Base-by-base conservation (phyloP, 768 basidiomycete species). In the Xerocomellus intermedius region DNA sequence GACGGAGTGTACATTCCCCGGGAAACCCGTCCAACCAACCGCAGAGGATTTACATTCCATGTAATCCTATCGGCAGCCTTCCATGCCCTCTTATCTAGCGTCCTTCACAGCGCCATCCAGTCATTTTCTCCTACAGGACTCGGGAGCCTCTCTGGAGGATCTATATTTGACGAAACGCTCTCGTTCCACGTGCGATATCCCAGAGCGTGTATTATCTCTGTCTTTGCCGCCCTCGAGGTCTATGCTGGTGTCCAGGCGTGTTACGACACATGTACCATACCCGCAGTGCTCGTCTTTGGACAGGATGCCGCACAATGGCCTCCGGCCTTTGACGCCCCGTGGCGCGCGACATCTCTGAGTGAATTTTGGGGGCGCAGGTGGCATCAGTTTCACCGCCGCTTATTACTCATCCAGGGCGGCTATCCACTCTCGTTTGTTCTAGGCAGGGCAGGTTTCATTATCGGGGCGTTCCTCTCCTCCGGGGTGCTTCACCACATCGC, bases 391-490 rank as follows among this genome's bases (percentile, higher is more conserved):
- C 64, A 74, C 50, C 71, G 75, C n/a, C 63, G 58, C 7, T 26
- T 50, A 2, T 75, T 75, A 58, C 45, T 74, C 39, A 33, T 62
- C 13, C 50, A 70, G 19, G 76, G 73, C 16, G 63, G 63, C 4
- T 42, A 48, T 8, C 71, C 73, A 2, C 46, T 69, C 13, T 64
- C 64, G 8, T 59, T 66, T 28, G 36, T 84, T 5, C 63, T 80
- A 17, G 84, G 86, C 2, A 74, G 78, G 8, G 50, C 62, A 0
- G 83, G 81, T 3, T 69, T 71, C 4, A 69, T 86, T 4, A 45
- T 86, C 0, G 84, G 84, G 6, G 74, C 77, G 3, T 87, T 87
- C 63, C 57, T 81, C 14, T 64, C 79, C 6, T 87, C 86, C 0
- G 85, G 74, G 6, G 37, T 83, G 3, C 61, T 84, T 8, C 87